Evolutionary conservation across 257 asterid genomes (phyloP).

Genomic region (Nicotiana attenuata): DNA sequence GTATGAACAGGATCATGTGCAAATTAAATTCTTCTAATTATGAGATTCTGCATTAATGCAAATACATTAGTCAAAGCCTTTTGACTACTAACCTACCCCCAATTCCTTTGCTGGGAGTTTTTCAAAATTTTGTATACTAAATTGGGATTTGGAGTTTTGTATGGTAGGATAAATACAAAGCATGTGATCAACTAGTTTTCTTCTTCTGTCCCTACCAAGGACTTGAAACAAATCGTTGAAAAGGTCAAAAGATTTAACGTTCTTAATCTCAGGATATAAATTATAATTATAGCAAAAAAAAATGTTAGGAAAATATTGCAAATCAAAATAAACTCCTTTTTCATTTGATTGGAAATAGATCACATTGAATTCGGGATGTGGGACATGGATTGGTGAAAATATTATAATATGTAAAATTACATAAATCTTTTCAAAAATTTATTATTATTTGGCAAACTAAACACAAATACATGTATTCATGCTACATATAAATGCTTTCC

Average conservation of each 20-base stretch:
- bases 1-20: background rate
- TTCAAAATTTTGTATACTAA: background rate
- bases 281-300: background rate
- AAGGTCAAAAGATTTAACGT: background rate
- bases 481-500: background rate
- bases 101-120: background rate
- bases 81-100: background rate
- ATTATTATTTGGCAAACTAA: background rate
- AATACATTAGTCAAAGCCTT: background rate
- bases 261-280: background rate
- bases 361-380: background rate
- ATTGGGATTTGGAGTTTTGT: background rate
- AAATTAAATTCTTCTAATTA: background rate
- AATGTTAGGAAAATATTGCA: background rate
- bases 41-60: background rate
- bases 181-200: constrained; percentile 5
- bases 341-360: background rate
- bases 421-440: background rate
- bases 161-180: background rate
- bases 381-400: constrained; percentile 1
- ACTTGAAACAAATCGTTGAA: background rate
- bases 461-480: background rate
- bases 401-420: background rate
- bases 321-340: too few species aligned
- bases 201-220: background rate